These are phyloP conservation scores for Hydnomerulius pinastri DNA, from an alignment of 768 basidiomycete species.

Conservation along the genomic window DNA sequence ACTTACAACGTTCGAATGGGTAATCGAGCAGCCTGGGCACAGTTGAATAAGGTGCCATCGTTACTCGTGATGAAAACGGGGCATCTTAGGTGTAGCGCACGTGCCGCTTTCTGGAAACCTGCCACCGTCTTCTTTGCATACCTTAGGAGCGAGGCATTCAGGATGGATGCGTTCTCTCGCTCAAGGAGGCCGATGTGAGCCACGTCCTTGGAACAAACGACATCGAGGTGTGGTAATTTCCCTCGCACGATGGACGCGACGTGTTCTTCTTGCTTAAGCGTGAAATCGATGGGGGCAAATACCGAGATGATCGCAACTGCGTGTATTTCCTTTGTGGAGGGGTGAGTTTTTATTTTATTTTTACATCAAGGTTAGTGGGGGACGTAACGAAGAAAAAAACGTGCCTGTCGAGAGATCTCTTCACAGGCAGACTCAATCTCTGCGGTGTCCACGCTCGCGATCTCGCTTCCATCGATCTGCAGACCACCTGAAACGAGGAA, in stretches of 20 bases:
- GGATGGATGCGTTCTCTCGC: slow-evolving; percentile 67
- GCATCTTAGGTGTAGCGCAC: slow-evolving; percentile 47
- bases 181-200: slow-evolving; percentile 61
- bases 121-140: slow-evolving; percentile 58
- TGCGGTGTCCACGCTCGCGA: slow-evolving; percentile 41
- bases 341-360: slow-evolving; percentile 6
- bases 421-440: slow-evolving; percentile 48
- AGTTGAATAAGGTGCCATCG: slow-evolving; percentile 55
- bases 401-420: slow-evolving; percentile 35
- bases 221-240: slow-evolving; percentile 42
- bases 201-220: slow-evolving; percentile 58
- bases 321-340: slow-evolving; percentile 23
- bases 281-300: slow-evolving; percentile 49
- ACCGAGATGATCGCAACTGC: slow-evolving; percentile 49
- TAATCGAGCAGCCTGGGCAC: slow-evolving; percentile 49
- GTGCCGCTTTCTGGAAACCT: slow-evolving; percentile 54
- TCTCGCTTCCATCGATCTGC: slow-evolving; percentile 51
- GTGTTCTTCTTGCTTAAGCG: slow-evolving; percentile 46
- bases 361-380: background rate
- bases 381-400: slow-evolving; percentile 6
- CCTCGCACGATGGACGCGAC: slow-evolving; percentile 45
- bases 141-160: slow-evolving; percentile 63
- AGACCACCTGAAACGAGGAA: slow-evolving; percentile 40
- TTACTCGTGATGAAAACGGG: slow-evolving; percentile 61
- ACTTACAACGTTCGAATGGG: slow-evolving; percentile 59